Evolutionary conservation across 1,284 basidiomycete genomes (phyloP).

Genomic region (Leccinum proliferum): DNA sequence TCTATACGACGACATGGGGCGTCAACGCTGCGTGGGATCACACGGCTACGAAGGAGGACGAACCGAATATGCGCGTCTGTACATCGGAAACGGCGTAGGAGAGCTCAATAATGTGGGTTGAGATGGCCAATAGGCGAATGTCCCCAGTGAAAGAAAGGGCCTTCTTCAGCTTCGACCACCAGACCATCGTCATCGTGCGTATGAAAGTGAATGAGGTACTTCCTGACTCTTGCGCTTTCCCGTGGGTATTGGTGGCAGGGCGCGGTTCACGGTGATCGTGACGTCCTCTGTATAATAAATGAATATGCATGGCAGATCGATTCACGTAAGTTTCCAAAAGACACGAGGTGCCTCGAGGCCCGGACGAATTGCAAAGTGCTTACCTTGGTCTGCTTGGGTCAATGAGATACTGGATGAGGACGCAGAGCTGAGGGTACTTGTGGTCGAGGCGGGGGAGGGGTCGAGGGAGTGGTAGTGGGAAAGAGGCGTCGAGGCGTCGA

Average conservation of each 20-base stretch:
- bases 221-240: constrained; percentile 55
- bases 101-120: constrained; percentile 79
- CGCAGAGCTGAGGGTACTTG: constrained; percentile 36
- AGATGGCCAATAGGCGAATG: constrained; percentile 66
- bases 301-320: constrained; percentile 26
- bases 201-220: constrained; percentile 23
- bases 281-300: constrained; percentile 48
- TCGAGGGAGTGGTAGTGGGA: constrained; percentile 32
- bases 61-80: constrained; percentile 83
- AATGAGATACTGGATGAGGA: constrained; percentile 47
- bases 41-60: constrained; percentile 7
- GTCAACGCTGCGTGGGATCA: constrained; percentile 11
- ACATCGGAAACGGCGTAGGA: constrained; percentile 81
- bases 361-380: constrained; percentile 15
- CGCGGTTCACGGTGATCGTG: constrained; percentile 54
- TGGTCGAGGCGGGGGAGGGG: constrained; percentile 33
- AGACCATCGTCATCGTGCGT: constrained; percentile 17
- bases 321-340: constrained; percentile 32
- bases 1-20: constrained; percentile 38
- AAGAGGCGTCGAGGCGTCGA: constrained; percentile 28
- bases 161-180: constrained; percentile 27
- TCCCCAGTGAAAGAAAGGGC: constrained; percentile 42
- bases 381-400: constrained; percentile 56
- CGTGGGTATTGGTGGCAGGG: constrained; percentile 36
- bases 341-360: constrained; percentile 22